Evolutionary conservation across 2,329 filamentous ascomycete species (phyloP), one percentile per base, ranked within the genome.

Genomic region (Cytospora piceicola): DNA sequence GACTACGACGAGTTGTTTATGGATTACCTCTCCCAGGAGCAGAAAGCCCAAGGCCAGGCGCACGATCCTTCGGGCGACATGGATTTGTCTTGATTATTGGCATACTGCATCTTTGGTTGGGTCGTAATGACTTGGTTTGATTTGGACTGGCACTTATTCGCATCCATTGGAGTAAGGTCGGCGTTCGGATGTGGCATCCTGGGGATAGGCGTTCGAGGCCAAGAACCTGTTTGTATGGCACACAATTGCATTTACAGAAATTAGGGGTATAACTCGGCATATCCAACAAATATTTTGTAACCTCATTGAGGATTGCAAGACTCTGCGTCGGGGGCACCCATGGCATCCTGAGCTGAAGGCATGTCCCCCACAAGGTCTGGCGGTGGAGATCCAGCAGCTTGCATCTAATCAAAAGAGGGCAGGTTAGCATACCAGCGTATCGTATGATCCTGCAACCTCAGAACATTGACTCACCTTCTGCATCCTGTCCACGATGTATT

Each of bases 401-500:
- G 95, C 95, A 99, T 99, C 94, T 97, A 73, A 30, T 65, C 63
- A 65, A 30, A 56, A 46, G 9, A 49, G 64, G 74, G 58, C 17
- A 12, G 15, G 74, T 64, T 59, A 65, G 57, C 57, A 58, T 32
- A 46, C 27, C 46, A 24, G 9, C 46, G 24, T 20, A 49, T n/a
- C 9, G 22, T 36, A 42, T 53, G 54, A 20, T 11, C 54, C 9
- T 7, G 49, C 56, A 55, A n/a, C 20, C 36, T 54, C 14, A 59
- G 55, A 27, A 42, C 15, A 8, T 8, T 11, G 29, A 63, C 84
- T 76, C 78, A 97, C 94, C 88, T 94, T 94, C 77, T 98, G 94
- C 95, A 99, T 99, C 75, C 90, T 90, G 74, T 97, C 94, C 70
- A 97, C 94, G 72, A 99, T 95, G 77, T 93, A 97, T 75, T 96